Percentiles rank a stretch among this genome's conserved stretches.
Conservation (phyloP, 2,329 filamentous ascomycete genomes). For the Cordyceps farinosa region DNA sequence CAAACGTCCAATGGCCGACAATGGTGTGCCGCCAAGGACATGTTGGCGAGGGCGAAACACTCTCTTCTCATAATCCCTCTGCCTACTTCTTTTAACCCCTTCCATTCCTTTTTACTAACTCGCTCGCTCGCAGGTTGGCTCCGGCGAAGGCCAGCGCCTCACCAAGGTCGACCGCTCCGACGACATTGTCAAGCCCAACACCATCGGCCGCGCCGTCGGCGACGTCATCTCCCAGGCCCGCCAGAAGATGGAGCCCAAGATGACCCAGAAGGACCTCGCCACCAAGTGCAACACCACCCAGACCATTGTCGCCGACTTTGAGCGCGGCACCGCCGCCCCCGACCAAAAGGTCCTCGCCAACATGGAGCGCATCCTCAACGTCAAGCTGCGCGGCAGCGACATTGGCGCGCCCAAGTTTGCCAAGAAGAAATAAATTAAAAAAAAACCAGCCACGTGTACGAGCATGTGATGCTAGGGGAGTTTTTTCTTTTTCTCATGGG, state of each 20-base stretch:
- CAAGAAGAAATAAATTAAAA: slow-evolving; percentile 55
- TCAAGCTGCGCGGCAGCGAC: slow-evolving; percentile 80
- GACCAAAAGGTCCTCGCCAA: slow-evolving; percentile 77
- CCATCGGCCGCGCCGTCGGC: slow-evolving; percentile 75
- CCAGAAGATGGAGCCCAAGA: slow-evolving; percentile 80
- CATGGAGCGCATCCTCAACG: slow-evolving; percentile 82
- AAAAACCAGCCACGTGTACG: background rate
- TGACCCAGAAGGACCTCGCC: slow-evolving; percentile 88
- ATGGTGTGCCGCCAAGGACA: background rate
- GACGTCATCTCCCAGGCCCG: slow-evolving; percentile 78
- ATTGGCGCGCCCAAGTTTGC: slow-evolving; percentile 82
- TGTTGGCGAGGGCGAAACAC: background rate
- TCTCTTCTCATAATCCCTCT: background rate
- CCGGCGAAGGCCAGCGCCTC: slow-evolving; percentile 80
- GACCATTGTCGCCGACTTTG: slow-evolving; percentile 76
- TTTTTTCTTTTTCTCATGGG: slow-evolving; percentile 16
- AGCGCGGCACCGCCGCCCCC: slow-evolving; percentile 71
- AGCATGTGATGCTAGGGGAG: background rate
- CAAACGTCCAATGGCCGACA: background rate
- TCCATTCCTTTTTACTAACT: background rate
- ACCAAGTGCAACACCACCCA: slow-evolving; percentile 87
- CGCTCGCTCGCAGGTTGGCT: slow-evolving; percentile 25
- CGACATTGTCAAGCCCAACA: slow-evolving; percentile 97
- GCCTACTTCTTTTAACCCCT: background rate
- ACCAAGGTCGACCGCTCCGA: slow-evolving; percentile 97